phyloP scores from a whole-genome alignment of 2,329 filamentous ascomycete species.

The Ophiognomonia clavigignenti-juglandacearum region DNA sequence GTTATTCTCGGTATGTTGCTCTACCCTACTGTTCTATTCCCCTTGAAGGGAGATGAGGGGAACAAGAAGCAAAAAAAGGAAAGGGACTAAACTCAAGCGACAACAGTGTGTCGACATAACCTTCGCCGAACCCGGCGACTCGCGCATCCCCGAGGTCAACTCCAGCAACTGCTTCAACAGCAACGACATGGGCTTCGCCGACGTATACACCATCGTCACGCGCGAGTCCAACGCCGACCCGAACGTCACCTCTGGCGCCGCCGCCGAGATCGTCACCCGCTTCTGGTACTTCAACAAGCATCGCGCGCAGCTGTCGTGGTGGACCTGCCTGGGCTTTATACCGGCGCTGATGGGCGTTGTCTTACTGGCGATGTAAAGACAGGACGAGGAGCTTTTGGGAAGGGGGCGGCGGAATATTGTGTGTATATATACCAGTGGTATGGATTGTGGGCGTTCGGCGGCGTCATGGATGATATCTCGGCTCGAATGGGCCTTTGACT shows the following conservation, averaged over 20 bases:
- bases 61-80: no score
- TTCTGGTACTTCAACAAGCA: conserved; percentile 24
- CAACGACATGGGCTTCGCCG: conserved; percentile 68
- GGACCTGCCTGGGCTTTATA: conserved; percentile 33
- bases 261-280: conserved; percentile 16
- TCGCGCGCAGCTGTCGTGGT: conserved; percentile 18
- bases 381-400: no score
- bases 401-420: not conserved
- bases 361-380: conserved; percentile 23
- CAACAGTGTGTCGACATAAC: conserved; percentile 87
- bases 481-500: no score
- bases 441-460: not conserved
- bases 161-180: conserved; percentile 86
- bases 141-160: conserved; percentile 65
- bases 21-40: not conserved
- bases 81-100: no score
- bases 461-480: not conserved
- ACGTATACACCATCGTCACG: conserved; percentile 66
- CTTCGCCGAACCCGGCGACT: conserved; percentile 73
- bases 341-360: conserved; percentile 34
- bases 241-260: conserved; percentile 27
- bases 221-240: conserved; percentile 33
- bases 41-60: no score
- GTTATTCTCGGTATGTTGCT: conserved; percentile 65
- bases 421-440: no score